Percentiles rank a stretch among this genome's conserved stretches.
These are phyloP conservation scores for Hibiscus tridactylites DNA, from an alignment of 345 rosid genomes.

Conservation along the genomic window DNA sequence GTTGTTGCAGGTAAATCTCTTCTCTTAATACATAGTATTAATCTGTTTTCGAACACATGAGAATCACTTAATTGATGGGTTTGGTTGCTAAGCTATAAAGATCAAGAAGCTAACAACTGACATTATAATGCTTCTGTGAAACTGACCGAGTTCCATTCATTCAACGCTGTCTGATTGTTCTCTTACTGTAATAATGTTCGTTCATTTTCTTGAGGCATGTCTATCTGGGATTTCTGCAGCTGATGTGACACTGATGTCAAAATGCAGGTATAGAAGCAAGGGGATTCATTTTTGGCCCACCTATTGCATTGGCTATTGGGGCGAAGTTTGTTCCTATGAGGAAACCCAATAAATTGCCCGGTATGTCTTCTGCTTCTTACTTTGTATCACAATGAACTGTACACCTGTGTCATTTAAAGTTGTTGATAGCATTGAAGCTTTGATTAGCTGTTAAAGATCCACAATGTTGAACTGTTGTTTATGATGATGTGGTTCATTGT, in stretches of 20 bases:
- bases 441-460: background rate
- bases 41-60: background rate
- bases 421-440: background rate
- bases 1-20: constrained; percentile 64
- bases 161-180: background rate
- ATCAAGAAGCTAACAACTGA: background rate
- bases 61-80: background rate
- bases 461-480: background rate
- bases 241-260: background rate
- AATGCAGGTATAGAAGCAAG: constrained; percentile 88
- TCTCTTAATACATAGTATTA: background rate
- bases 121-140: background rate
- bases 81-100: background rate
- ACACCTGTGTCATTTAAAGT: background rate
- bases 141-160: background rate
- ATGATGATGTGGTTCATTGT: background rate
- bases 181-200: background rate
- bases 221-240: background rate
- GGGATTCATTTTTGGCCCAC: constrained; percentile 98
- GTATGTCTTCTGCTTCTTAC: constrained; percentile 22
- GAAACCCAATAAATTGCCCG: constrained; percentile 94
- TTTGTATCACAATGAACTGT: background rate
- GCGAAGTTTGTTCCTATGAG: constrained; percentile 98
- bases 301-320: constrained; percentile 96
- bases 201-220: background rate